These are phyloP conservation scores for Apiospora marii DNA, from an alignment of 2,329 filamentous ascomycete genomes.

Conservation along the genomic window DNA sequence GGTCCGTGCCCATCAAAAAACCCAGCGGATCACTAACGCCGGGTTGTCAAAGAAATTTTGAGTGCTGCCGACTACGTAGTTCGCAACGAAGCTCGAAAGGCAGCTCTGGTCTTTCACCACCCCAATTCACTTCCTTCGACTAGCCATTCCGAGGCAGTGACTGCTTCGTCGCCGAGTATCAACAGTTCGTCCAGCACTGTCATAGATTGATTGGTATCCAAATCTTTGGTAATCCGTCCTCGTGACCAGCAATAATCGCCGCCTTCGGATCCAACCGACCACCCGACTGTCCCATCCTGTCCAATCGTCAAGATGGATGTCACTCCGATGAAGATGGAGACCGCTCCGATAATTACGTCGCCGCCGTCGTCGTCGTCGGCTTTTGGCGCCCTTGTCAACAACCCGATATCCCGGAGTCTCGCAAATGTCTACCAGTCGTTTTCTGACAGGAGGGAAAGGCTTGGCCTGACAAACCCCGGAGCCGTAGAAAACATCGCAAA, in stretches of 20 bases:
- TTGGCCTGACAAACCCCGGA: constrained; percentile 91
- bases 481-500: constrained; percentile 88
- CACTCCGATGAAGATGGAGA: constrained; percentile 29
- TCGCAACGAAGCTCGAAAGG: constrained; percentile 25
- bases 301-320: constrained; percentile 22
- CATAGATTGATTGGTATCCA: neutral
- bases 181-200: neutral
- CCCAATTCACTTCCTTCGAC: neutral
- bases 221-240: neutral
- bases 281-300: neutral
- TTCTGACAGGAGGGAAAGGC: constrained; percentile 82
- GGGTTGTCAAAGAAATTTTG: constrained; percentile 30
- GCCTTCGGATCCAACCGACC: neutral
- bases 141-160: constrained; percentile 10
- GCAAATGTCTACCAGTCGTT: constrained; percentile 83
- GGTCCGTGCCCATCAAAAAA: neutral
- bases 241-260: neutral
- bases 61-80: constrained; percentile 27
- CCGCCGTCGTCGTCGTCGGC: constrained; percentile 51
- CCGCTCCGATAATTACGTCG: constrained; percentile 35
- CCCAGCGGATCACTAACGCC: neutral
- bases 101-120: constrained; percentile 8
- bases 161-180: neutral
- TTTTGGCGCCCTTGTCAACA: constrained; percentile 74
- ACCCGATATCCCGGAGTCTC: constrained; percentile 73